Base-by-base conservation (phyloP, 1,139 yeast species). In the Hyphopichia burtonii region DNA sequence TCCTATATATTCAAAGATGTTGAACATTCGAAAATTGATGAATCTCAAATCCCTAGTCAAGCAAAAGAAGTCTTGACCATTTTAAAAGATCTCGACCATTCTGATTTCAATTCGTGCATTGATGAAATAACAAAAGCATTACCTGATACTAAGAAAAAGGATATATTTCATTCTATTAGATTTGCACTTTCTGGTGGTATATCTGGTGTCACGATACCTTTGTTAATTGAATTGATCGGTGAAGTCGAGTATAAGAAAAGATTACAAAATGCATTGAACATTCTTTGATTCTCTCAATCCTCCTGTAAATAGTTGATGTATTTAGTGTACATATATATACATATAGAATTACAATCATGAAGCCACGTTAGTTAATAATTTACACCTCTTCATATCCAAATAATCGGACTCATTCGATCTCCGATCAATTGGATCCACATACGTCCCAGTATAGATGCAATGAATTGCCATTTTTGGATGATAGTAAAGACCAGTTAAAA, bases 391-490 rank as follows among this genome's bases (percentile, higher is more conserved):
- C 38, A 57, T 54, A 49, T 69, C 74, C 59, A 70, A 51, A 44
- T 67, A 66, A 32, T 63, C 71, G 0, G 51, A 45, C 17, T 49
- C 52, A 2, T 40, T 42, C 9, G 53, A 46, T 27, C 43, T 39
- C 47, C 49, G 44, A 14, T 56, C 55, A 14, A 53, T 51, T 9
- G 59, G 58, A 34, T 63, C 65, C 36, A 70, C 59, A 34, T 63
- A 56, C 5, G 74, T 72, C 2, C 84, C 83, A 1, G 96, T 90
- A 68, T 83, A 84, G 41, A 93, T 90, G 66, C 96, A 87, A 61
- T 88, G 95, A 7, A 93, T 80, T 49, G 83, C 80, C 96, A 93
- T 89, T 45, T 80, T 81, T 15, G 80, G 81, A 51, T 88, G 89
- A 59, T 90, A 91, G 50, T 81, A 79, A 42, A 93, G 68, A 33